Evolutionary conservation across 805 yeast species (phyloP), one percentile per base, ranked within the genome.

Genomic region (Komagataella pastoris): DNA sequence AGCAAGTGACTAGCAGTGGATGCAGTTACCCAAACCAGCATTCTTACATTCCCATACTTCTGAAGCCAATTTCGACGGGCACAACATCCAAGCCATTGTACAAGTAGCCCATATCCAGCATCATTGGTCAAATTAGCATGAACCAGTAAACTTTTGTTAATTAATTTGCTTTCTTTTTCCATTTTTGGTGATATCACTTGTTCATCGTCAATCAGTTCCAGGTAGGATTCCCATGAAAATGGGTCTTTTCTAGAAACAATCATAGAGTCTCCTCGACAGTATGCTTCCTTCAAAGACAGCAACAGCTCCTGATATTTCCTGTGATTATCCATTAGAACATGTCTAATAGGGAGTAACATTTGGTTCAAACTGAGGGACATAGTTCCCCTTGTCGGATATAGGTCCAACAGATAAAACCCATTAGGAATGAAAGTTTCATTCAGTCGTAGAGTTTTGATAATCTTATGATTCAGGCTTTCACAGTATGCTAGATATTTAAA

Each of bases 61-160:
- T 81, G 83, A 7, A 87, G 62, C 96, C 96, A 88, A 59, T 85
- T 85, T 49, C 75, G 70, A 61, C 82, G 74, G 0, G 77, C 81
- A 24, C 82, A 68, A 64, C 95, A 85, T 54, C 75, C 76, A 36
- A 85, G 63, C 80, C 88, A 85, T 65, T 88, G 96, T 52, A 85
- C 80, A 23, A 85, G 64, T 17, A 87, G 72, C 50, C 83, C 80
- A 61, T 84, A 93, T 10, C 85, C 85, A 53, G 73, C 74, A 7
- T 69, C 61, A 17, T 58, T 55, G 3, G 58, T 50, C 30, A 61
- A 61, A 49, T 63, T 63, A 12, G 64, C 67, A n/a, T 60, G 58
- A 12, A 67, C 46, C 36, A 68, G 50, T 17, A 67, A 14, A 1
- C 67, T 52, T 8, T 60, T 57, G 51, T 68, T 65, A 23, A 66